Evolutionary conservation across 2,329 filamentous ascomycete genomes (phyloP).

Genomic region (Colletotrichum incanum): DNA sequence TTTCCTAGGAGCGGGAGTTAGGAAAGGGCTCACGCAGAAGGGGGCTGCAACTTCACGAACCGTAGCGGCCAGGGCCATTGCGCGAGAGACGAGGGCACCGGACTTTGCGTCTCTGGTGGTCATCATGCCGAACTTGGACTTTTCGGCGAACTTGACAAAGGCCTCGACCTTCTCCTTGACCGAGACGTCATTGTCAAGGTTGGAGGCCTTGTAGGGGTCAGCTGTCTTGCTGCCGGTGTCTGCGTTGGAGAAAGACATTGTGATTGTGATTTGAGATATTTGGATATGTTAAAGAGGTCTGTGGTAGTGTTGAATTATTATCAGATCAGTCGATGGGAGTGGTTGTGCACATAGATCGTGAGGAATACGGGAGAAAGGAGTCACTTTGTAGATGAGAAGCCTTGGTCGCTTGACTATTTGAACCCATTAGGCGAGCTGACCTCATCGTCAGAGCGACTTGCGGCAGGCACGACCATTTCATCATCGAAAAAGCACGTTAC

Average conservation of each 20-base stretch:
- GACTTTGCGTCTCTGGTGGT: constrained; percentile 79
- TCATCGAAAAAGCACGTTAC: constrained; percentile 34
- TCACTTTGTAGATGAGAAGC: neutral
- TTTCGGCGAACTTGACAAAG: constrained; percentile 78
- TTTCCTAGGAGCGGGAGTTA: constrained; percentile 69
- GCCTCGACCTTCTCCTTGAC: constrained; percentile 84
- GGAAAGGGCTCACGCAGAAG: accelerated
- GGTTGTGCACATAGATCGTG: neutral
- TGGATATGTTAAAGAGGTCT: neutral
- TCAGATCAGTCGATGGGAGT: neutral
- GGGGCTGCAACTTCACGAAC: constrained; percentile 57
- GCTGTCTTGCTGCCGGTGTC: constrained; percentile 74
- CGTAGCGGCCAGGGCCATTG: constrained; percentile 87
- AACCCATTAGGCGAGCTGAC: constrained; percentile 34
- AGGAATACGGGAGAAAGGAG: neutral
- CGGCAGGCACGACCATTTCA: constrained; percentile 40
- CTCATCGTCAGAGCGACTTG: constrained; percentile 31
- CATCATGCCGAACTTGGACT: constrained; percentile 90
- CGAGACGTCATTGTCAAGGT: constrained; percentile 74
- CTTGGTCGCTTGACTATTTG: constrained; percentile 26
- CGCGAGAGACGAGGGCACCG: constrained; percentile 82
- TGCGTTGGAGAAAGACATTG: constrained; percentile 69
- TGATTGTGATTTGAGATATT: neutral
- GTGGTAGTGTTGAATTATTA: neutral
- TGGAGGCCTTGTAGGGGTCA: constrained; percentile 85